These are phyloP conservation scores for Trifolium dubium DNA, from an alignment of 306 rosid genomes.

Conservation along the genomic window DNA sequence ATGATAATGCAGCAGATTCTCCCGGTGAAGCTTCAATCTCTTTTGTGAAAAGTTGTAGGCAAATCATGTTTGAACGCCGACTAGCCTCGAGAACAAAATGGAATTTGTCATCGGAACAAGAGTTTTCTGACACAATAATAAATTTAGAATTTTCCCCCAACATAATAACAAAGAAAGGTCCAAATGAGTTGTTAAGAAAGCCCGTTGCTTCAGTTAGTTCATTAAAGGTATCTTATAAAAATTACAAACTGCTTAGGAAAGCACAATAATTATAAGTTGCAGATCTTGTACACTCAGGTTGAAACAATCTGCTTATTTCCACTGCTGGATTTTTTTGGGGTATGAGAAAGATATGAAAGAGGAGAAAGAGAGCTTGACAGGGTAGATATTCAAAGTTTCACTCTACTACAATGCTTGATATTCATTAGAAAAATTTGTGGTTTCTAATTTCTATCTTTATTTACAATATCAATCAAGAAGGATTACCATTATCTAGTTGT, in stretches of 20 bases:
- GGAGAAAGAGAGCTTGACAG: conserved; percentile 18
- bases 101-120: conserved; percentile 72
- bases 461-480: conserved; percentile 44
- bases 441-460: conserved; percentile 21
- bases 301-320: conserved; percentile 6
- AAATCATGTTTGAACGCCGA: conserved; percentile 82
- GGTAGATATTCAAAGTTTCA: conserved; percentile 12
- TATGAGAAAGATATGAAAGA: conserved; percentile 1
- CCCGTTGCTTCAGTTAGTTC: background rate
- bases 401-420: conserved; percentile 23
- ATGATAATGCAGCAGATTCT: conserved; percentile 78
- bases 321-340: background rate
- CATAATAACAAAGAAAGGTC: conserved; percentile 11
- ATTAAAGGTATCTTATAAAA: conserved; percentile 13
- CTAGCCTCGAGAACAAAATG: conserved; percentile 87
- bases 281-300: conserved; percentile 13
- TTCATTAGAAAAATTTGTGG: conserved; percentile 4
- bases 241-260: conserved; percentile 25
- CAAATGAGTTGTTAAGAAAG: conserved; percentile 6
- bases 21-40: conserved; percentile 82
- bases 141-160: conserved; percentile 49
- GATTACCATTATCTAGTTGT: conserved; percentile 65
- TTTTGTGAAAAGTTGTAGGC: conserved; percentile 80
- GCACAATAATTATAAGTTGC: conserved; percentile 15
- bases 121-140: conserved; percentile 70